Conservation (phyloP, 2,329 filamentous ascomycete genomes). For the Venturiaceae sp. region DNA sequence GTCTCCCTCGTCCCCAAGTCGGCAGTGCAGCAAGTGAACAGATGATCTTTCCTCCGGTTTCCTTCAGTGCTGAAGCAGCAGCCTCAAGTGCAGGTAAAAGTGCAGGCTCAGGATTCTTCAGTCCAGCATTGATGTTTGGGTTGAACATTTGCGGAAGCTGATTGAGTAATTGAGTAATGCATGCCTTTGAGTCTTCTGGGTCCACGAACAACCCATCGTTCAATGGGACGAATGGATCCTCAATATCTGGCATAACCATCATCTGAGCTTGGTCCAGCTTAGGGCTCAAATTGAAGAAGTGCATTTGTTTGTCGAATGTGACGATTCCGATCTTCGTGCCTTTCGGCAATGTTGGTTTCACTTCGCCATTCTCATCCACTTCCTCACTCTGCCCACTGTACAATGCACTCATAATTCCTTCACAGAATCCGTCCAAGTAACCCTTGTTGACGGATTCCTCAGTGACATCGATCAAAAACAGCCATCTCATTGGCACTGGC, state of each 20-base stretch:
- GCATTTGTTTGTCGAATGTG: conserved; percentile 91
- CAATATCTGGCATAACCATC: conserved; percentile 96
- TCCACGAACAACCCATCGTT: conserved; percentile 92
- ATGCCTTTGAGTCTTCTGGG: conserved; percentile 75
- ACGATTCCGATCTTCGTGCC: conserved; percentile 89
- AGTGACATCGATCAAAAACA: conserved; percentile 90
- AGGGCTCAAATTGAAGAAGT: conserved; percentile 90
- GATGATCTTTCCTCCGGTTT: conserved; percentile 85
- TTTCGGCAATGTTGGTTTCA: conserved; percentile 53
- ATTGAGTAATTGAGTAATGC: conserved; percentile 80
- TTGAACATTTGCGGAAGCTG: conserved; percentile 81
- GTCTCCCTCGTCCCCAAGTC: conserved; percentile 78
- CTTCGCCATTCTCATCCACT: conserved; percentile 38
- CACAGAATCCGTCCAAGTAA: conserved; percentile 81
- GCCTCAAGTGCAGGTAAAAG: conserved; percentile 77
- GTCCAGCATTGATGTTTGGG: conserved; percentile 27
- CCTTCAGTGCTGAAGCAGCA: conserved; percentile 70
- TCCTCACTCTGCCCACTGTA: conserved; percentile 59
- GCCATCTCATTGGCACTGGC: conserved; percentile 75
- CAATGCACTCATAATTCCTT: conserved; percentile 74
- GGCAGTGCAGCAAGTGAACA: conserved; percentile 82
- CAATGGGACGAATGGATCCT: conserved; percentile 90
- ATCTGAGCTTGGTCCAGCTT: conserved; percentile 83
- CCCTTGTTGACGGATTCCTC: conserved; percentile 87
- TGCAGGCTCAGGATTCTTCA: conserved; percentile 87